Base-by-base conservation (phyloP, 352 stramenopile genomes). In the Phytophthora rubi region DNA sequence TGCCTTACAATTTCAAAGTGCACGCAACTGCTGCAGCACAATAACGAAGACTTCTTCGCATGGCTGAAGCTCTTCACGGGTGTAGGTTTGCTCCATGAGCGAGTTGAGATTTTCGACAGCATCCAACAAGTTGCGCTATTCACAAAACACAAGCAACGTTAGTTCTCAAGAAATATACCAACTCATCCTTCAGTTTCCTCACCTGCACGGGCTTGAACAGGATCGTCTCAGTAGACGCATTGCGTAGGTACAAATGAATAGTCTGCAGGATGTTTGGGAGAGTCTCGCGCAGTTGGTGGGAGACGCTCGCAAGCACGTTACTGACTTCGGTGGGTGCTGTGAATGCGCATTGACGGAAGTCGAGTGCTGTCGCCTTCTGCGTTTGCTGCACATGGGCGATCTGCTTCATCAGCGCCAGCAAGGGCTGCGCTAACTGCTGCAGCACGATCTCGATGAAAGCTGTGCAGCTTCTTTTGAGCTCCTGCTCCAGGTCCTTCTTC, bases 171-270 rank as follows among this genome's bases (percentile, higher is more conserved):
- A 23, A 33, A n/a, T 15, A 51, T 10, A 54, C 47, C 6, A 44
- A 53, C 13, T 8, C 9, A 44, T 2, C 9, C 30, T 4, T 21
- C 35, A 53, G 1, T 6, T 12, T 26, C 35, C 67, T 59, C 59
- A 94, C 88, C 81, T 94, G 83, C 4, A 96, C 82, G 7, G 88
- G 86, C 65, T 92, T 92, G 68, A 94, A 94, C 53, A 96, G 70
- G 32, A 96, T 94, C 47, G 75, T 79, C 65, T 96, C 88, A 5
- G 88, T 94, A 6, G 86, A 92, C 23, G 84, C 53, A 45, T 96
- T 94, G n/a, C 81, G 78, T 44, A 96, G 71, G 53, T 96, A 96
- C 30, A 90, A 63, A 10, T 81, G 86, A 30, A 96, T 92, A 0
- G 79, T 90, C 35, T 84, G 62, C 8, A 81, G 67, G 32, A 93